A percentile compares a stretch with the other conserved stretches of the same genome.
Conservation (phyloP, 345 rosid genomes). For the Rhodamnia rubescens region DNA sequence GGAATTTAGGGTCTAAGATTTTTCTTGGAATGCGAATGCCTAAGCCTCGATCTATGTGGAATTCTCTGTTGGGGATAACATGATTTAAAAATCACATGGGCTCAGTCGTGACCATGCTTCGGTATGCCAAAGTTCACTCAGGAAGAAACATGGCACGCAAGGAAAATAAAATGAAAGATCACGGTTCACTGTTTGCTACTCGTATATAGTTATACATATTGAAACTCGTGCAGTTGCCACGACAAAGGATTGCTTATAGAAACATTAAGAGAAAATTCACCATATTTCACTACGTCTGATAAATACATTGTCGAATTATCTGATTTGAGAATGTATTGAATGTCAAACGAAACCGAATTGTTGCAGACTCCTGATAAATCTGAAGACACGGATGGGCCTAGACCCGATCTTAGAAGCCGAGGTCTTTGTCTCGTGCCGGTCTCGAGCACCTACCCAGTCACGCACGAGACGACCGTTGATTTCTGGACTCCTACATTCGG, state of each 20-base stretch:
- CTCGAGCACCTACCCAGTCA: constrained; percentile 79
- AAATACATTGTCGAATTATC: not conserved
- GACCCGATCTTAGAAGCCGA: constrained; percentile 81
- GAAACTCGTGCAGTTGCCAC: not conserved
- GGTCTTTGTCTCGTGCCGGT: constrained; percentile 90
- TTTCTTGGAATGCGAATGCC: not conserved
- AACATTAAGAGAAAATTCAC: not conserved
- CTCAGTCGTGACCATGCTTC: not conserved
- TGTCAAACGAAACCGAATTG: not conserved
- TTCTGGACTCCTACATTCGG: constrained; percentile 98
- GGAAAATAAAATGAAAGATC: not conserved
- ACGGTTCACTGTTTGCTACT: not conserved
- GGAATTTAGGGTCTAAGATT: not conserved
- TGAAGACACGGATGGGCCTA: constrained; percentile 51
- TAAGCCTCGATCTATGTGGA: not conserved
- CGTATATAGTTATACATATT: not conserved
- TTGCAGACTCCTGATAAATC: constrained; percentile 44
- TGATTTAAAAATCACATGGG: not conserved
- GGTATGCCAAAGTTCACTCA: not conserved
- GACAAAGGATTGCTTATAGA: not conserved
- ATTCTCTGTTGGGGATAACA: not conserved
- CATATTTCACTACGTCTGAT: not conserved
- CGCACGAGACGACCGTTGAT: constrained; percentile 72
- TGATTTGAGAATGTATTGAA: not conserved
- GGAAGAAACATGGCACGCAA: not conserved